Base-by-base conservation (phyloP, 768 basidiomycete species). In the Filobasidium wieringae region DNA sequence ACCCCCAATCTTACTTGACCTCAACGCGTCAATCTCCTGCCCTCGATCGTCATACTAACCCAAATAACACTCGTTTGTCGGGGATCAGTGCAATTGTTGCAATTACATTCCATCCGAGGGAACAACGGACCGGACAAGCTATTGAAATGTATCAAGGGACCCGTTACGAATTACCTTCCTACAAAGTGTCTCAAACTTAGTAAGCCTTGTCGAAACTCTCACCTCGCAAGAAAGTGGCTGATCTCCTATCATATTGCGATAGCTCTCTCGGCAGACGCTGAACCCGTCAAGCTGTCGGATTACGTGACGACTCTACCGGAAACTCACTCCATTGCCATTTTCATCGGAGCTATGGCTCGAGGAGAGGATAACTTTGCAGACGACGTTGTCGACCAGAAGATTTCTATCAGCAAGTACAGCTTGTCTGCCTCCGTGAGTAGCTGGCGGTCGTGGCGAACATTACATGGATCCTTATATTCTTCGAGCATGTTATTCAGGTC, bases 111-210 rank as follows among this genome's bases (percentile, higher is more conserved):
- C 55, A 99, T 99, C 66, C 80, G 95, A 51, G 90, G 91, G 34
- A 91, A 95, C 37, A 95, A 95, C 67, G 92, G 92, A 0, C 86
- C 90, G 4, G 95, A 99, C 75, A 97, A 96, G 73, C 77, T 99
- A 34, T 81, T 99, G 55, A 92, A 96, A 74, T 91, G 97, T 41
- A 86, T 99, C 80, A 92, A 93, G 88, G 97, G 97, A 72, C 95
- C 95, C 7, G 81, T 97, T 36, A 83, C 81, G 0, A 92, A 95
- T 71, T 91, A 99, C 73, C 81, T 99, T 29, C 95, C 95, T 1
- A 82, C 83, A 34, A 93, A 96, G 76, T 95, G 92, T 31, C 81
- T 87, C 76, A 99, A 99, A 79, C 79, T 99, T 66, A 95, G 90
- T 88, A 70, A 64, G 88, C 81, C 17, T 9, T 15, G 29, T 15